Conservation (phyloP, 768 basidiomycete species). For the Mrakia frigida region DNA sequence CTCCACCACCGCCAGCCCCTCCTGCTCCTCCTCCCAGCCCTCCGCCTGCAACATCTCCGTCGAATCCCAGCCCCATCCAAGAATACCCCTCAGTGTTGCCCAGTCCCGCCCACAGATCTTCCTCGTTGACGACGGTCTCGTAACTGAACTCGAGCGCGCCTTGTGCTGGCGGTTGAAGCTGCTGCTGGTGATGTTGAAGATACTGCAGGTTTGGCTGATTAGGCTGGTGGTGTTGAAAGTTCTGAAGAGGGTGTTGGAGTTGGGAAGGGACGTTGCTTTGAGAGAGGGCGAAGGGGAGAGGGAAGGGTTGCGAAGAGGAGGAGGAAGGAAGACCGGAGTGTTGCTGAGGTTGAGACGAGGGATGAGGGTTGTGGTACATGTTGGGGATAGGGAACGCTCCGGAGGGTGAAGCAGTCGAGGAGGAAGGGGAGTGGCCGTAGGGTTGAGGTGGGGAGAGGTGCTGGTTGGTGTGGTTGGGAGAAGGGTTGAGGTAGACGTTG, state of each 20-base stretch:
- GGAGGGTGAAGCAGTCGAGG: neutral
- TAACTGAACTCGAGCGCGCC: slow-evolving; percentile 17
- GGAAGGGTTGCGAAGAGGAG: neutral
- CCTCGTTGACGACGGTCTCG: slow-evolving; percentile 29
- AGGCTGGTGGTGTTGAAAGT: neutral
- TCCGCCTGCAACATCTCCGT: neutral
- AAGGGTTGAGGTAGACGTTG: slow-evolving; percentile 7
- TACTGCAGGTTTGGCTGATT: neutral
- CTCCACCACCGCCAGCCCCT: neutral
- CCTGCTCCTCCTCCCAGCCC: neutral
- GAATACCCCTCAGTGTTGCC: slow-evolving; percentile 15
- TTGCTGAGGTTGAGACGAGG: neutral
- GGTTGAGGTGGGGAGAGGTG: neutral
- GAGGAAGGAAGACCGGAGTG: neutral
- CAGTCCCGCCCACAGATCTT: slow-evolving; percentile 19
- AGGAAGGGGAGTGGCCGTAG: neutral
- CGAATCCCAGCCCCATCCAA: slow-evolving; percentile 28
- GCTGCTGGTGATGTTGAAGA: neutral
- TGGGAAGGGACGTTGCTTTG: no score
- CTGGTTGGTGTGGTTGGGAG: neutral
- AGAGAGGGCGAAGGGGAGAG: no score
- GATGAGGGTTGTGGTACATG: neutral
- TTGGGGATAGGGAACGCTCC: neutral
- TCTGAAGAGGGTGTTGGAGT: no score
- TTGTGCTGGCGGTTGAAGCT: neutral